A percentile compares a stretch with the other conserved stretches of the same genome.
These are phyloP conservation scores for Trametes meyenii DNA, from an alignment of 768 basidiomycete genomes.

Conservation along the genomic window DNA sequence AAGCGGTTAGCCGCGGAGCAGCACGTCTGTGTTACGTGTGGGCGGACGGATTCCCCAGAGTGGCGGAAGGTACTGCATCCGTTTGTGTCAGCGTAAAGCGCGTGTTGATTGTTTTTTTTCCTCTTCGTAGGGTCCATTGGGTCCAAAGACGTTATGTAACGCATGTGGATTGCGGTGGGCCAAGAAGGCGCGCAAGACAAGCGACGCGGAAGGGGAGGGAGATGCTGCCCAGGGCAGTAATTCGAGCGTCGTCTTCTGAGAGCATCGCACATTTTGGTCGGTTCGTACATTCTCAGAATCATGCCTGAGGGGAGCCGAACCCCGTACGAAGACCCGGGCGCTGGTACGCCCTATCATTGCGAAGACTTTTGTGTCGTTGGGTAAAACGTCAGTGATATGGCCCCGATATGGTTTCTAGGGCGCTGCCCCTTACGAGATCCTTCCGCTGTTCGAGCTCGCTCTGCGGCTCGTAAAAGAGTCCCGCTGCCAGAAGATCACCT, in stretches of 20 bases:
- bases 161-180: slow-evolving; percentile 96
- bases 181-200: slow-evolving; percentile 59
- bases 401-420: too few species aligned
- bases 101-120: background rate
- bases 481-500: too few species aligned
- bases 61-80: slow-evolving; percentile 78
- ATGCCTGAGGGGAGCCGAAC: background rate
- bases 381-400: background rate
- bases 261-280: background rate
- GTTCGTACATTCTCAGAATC: background rate
- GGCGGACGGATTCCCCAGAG: slow-evolving; percentile 94
- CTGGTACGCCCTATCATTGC: too few species aligned
- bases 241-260: slow-evolving; percentile 1
- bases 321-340: too few species aligned
- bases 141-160: slow-evolving; percentile 98
- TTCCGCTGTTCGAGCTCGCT: too few species aligned
- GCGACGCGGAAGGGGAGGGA: slow-evolving; percentile 27
- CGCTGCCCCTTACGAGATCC: too few species aligned
- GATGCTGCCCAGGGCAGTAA: background rate
- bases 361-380: background rate
- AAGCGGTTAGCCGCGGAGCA: slow-evolving; percentile 52
- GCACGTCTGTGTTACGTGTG: slow-evolving; percentile 90
- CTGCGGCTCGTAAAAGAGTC: too few species aligned
- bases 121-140: slow-evolving; percentile 77
- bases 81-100: background rate